A percentile compares a stretch with the other conserved stretches of the same genome.
Conservation (phyloP, 768 basidiomycete genomes). For the Serpula lacrymans region DNA sequence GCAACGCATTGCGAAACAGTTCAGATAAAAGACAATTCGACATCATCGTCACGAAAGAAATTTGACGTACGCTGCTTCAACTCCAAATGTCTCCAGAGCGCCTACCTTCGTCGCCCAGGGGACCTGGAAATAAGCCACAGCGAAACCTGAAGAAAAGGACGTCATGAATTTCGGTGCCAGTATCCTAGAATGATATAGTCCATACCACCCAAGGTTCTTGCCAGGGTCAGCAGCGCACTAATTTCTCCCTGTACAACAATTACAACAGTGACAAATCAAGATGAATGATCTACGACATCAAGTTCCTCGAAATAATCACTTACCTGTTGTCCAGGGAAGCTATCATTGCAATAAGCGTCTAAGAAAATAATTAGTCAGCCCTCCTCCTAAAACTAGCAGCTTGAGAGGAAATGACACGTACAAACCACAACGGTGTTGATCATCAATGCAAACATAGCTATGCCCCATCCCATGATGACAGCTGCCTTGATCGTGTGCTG, state of each 20-base stretch:
- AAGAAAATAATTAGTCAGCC: not conserved
- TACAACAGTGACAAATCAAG: not conserved
- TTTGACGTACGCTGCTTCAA: constrained; percentile 34
- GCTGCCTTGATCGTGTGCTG: constrained; percentile 26
- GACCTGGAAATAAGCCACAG: constrained; percentile 39
- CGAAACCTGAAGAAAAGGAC: constrained; percentile 23
- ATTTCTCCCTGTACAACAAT: constrained; percentile 32
- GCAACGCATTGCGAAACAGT: not conserved
- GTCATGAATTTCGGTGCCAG: not conserved
- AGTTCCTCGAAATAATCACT: not conserved
- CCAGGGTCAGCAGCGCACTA: constrained; percentile 41
- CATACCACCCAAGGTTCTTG: constrained; percentile 30
- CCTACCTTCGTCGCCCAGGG: constrained; percentile 36
- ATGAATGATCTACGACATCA: not conserved
- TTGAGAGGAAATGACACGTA: constrained; percentile 9
- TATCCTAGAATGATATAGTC: not conserved
- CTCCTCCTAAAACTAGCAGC: not conserved
- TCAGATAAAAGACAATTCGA: not conserved
- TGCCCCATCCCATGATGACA: constrained; percentile 42
- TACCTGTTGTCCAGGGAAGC: constrained; percentile 32
- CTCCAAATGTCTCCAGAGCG: constrained; percentile 32
- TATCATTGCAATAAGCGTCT: constrained; percentile 39
- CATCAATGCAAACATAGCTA: constrained; percentile 34
- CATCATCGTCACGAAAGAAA: too few relatives aligned
- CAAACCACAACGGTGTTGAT: constrained; percentile 41